Conservation (phyloP, 345 rosid species). For the Brassica carinata region DNA sequence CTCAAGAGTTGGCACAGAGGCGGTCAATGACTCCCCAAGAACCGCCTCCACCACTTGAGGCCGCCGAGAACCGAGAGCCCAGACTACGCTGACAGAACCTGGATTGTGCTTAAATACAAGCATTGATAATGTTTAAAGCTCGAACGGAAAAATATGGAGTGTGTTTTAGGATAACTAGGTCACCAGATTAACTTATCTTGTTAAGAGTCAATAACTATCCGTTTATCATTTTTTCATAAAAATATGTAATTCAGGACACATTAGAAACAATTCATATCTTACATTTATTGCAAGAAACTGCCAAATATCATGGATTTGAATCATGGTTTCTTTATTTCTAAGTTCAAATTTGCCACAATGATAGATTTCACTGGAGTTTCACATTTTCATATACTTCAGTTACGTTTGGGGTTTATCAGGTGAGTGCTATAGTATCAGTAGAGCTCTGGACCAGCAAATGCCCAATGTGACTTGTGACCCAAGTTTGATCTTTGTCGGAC, state of each 20-base stretch:
- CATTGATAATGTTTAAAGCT: conserved; percentile 2
- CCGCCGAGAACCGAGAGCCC: background rate
- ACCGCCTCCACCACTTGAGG: background rate
- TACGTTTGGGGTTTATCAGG: background rate
- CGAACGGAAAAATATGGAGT: background rate
- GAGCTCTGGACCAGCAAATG: background rate
- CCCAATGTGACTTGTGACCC: background rate
- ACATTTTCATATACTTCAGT: background rate
- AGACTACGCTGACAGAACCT: background rate
- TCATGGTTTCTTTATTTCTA: background rate
- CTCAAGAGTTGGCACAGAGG: background rate
- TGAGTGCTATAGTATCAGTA: background rate
- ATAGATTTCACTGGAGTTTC: background rate
- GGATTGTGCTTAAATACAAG: background rate
- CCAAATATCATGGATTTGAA: background rate
- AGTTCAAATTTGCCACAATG: background rate
- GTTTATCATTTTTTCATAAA: background rate
- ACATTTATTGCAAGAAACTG: background rate
- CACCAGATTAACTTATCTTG: background rate
- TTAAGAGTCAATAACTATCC: background rate
- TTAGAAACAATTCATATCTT: background rate
- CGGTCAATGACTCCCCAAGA: background rate
- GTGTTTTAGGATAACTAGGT: background rate
- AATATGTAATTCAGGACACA: background rate
- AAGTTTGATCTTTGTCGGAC: no score